Base-by-base conservation (phyloP, 2,329 filamentous ascomycete genomes). In the Cordyceps cicadae region DNA sequence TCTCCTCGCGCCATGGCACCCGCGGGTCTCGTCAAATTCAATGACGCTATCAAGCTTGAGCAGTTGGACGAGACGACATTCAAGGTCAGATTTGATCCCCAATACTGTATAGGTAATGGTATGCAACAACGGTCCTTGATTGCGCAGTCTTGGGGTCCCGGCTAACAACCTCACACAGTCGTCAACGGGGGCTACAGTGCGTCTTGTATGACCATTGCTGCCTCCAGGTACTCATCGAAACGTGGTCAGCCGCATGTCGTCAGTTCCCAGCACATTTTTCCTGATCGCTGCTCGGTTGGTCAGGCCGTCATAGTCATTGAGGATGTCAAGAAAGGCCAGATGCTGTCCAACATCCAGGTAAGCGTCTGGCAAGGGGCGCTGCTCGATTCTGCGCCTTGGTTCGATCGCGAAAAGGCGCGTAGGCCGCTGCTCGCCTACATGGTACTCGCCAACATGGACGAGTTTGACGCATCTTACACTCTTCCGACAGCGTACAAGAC, bases 111-210 rank as follows among this genome's bases (percentile, higher is more conserved):
- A 21, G 66, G 68, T 19, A 58, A 66, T 51, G 69, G 69, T 69
- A 61, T 46, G 55, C n/a, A 34, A 15, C 48, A 50, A n/a, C 29
- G n/a, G 3, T 4, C 15, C 15, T 43, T 29, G 29, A 7, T 5
- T 29, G 7, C 29, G 5, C 41, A 17, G 41, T 43, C n/a, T 17
- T 17, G 41, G 15, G 1, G 14, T 21, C 17, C 11, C 4, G 3
- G 34, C 54, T 59, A 53, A 54, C 43, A 19, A 32, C 1, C 24
- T 14, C 24, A 3, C 17, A 12, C 49, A 70, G 70, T 77, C n/a
- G 74, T 75, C 15, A 75, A 77, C 45, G 75, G 75, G 49, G 75
- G 75, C 37, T 77, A 77, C 62, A 67, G 72, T 1, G 69, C 74
- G 4, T 69, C 70, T 3, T 71, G 71, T 56, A 67, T 77, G 54